These are phyloP conservation scores for Fraxinus sp. DNA, from an alignment of 305 asterid species.

Conservation along the genomic window DNA sequence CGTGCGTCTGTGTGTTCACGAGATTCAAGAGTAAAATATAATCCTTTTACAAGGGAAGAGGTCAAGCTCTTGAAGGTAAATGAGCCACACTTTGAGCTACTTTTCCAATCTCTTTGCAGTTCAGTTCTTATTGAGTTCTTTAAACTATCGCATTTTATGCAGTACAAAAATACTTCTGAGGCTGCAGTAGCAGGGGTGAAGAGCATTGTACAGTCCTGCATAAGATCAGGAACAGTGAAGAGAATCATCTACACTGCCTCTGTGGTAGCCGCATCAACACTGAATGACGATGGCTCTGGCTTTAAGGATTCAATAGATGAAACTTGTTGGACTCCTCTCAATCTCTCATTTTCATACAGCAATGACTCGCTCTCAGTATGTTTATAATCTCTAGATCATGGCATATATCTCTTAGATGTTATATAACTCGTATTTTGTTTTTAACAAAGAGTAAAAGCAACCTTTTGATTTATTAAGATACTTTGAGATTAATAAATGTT, in stretches of 20 bases:
- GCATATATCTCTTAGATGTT: neutral
- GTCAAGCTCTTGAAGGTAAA: neutral
- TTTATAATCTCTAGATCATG: neutral
- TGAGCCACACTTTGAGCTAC: neutral
- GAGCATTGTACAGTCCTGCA: constrained; percentile 37
- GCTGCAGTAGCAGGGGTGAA: constrained; percentile 52
- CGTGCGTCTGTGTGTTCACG: neutral
- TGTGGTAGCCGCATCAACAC: constrained; percentile 43
- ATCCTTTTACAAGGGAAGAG: neutral
- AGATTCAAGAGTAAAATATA: neutral
- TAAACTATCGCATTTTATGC: neutral
- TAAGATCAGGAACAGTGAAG: constrained; percentile 37
- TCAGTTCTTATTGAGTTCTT: neutral
- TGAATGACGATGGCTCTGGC: constrained; percentile 37
- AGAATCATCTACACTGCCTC: constrained; percentile 49
- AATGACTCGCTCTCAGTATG: neutral
- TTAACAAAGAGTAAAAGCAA: neutral
- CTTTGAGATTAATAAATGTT: neutral
- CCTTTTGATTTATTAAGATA: neutral
- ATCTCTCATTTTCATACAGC: constrained; percentile 12
- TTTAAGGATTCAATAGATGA: constrained; percentile 48
- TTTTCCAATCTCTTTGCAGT: neutral
- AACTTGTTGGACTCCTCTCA: constrained; percentile 53
- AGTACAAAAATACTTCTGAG: constrained; percentile 46
- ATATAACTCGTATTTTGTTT: neutral